Evolutionary conservation across 225 moss, liverwort and hornwort genomes (phyloP).

Genomic region (Straminergon stramineum): DNA sequence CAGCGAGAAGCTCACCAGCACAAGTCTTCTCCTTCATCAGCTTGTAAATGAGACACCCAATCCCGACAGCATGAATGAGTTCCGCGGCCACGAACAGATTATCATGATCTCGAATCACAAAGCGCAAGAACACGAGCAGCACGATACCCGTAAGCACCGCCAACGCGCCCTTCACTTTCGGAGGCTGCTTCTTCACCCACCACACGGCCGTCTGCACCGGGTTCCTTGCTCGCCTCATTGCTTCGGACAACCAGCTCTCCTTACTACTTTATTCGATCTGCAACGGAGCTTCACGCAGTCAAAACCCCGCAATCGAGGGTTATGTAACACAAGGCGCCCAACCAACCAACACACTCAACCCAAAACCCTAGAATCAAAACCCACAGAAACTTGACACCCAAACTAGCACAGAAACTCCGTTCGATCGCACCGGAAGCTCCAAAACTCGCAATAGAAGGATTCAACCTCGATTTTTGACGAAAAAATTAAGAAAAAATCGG

Average conservation of each 20-base stretch:
- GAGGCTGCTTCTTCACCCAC: conserved; percentile 95
- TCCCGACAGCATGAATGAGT: conserved; percentile 66
- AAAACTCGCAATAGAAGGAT: not conserved
- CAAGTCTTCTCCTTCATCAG: conserved; percentile 83
- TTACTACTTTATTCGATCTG: not conserved
- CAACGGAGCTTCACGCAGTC: not conserved
- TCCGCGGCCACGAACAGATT: conserved; percentile 94
- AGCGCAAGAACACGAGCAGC: conserved; percentile 48
- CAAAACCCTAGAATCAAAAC: not conserved
- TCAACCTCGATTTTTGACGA: not conserved
- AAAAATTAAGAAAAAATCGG: not conserved
- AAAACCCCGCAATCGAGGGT: not conserved
- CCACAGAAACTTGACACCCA: not conserved
- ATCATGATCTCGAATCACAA: conserved; percentile 87
- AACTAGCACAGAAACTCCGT: not conserved
- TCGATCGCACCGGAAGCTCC: not conserved
- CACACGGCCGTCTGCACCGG: conserved; percentile 75
- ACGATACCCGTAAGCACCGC: conserved; percentile 60
- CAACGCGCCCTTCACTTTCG: conserved; percentile 63
- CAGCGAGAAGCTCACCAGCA: conserved; percentile 42
- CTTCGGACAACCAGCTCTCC: not conserved
- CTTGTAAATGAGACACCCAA: conserved; percentile 84
- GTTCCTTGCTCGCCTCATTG: conserved; percentile 62
- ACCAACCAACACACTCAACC: not conserved
- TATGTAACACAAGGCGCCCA: not conserved